A percentile compares a stretch with the other conserved stretches of the same genome.
Evolutionary conservation across 768 basidiomycete species (phyloP).

Genomic region (Serendipita indica): DNA sequence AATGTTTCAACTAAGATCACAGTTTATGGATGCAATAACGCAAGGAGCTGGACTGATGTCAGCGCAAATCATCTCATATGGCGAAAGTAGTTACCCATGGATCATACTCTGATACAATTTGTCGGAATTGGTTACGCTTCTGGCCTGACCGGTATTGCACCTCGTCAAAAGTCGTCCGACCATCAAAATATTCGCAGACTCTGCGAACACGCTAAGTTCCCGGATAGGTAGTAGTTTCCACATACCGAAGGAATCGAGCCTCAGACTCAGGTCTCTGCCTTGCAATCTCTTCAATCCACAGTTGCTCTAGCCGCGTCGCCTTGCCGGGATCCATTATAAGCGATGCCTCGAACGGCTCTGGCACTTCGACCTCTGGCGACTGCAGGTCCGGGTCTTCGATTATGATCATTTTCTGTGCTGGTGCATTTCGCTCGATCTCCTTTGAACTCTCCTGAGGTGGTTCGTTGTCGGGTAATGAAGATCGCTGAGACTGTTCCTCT

Average conservation of each 20-base stretch:
- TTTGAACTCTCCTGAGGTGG: neutral
- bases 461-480: too few relatives aligned
- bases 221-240: neutral
- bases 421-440: neutral
- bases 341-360: neutral
- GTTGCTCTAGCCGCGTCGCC: neutral
- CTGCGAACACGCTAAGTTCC: neutral
- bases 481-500: neutral
- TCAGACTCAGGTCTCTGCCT: neutral
- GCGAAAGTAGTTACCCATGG: neutral
- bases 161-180: slow-evolving; percentile 1
- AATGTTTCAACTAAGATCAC: too few relatives aligned
- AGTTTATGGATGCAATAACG: too few relatives aligned
- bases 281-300: slow-evolving; percentile 7
- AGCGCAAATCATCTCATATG: too few relatives aligned
- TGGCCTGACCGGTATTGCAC: neutral
- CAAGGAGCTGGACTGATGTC: too few relatives aligned
- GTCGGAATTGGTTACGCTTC: neutral
- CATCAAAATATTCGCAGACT: slow-evolving; percentile 7
- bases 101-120: neutral
- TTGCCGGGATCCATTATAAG: slow-evolving; percentile 1
- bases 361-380: slow-evolving; percentile 3
- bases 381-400: neutral
- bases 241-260: neutral
- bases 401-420: too few relatives aligned